Evolutionary conservation across 441 rosid species (phyloP).

Genomic region (Manihot esculenta): DNA sequence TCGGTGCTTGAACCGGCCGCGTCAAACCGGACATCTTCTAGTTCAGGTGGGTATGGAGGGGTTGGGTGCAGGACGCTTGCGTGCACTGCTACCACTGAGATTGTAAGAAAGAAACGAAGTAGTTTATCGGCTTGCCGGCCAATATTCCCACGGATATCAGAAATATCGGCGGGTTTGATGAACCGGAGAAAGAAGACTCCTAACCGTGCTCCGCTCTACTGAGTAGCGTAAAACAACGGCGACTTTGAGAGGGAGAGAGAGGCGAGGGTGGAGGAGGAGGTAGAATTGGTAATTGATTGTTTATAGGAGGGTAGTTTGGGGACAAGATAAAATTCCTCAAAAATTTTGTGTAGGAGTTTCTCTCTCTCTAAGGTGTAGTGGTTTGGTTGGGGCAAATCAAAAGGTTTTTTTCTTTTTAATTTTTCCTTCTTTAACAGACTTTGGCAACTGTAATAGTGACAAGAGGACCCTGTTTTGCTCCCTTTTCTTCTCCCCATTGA

Average conservation of each 20-base stretch:
- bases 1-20: constrained; percentile 60
- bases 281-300: constrained; percentile 7
- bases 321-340: constrained; percentile 15
- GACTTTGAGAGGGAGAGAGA: background rate
- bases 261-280: background rate
- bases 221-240: constrained; percentile 12
- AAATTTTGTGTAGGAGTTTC: constrained; percentile 31
- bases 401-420: constrained; percentile 4
- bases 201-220: constrained; percentile 80
- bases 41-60: constrained; percentile 47
- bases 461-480: constrained; percentile 17
- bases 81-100: constrained; percentile 66
- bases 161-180: constrained; percentile 45
- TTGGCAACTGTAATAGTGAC: constrained; percentile 21
- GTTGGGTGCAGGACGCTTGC: constrained; percentile 51
- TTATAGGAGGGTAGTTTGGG: constrained; percentile 22
- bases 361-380: constrained; percentile 8
- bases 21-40: constrained; percentile 55
- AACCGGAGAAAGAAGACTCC: constrained; percentile 82
- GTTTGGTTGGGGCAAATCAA: constrained; percentile 19
- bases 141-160: constrained; percentile 39
- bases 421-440: constrained; percentile 1
- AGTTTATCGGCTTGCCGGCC: constrained; percentile 54
- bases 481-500: constrained; percentile 14
- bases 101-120: constrained; percentile 78